Evolutionary conservation across 2,329 filamentous ascomycete species (phyloP).

Genomic region (Blastomyces parvus): DNA sequence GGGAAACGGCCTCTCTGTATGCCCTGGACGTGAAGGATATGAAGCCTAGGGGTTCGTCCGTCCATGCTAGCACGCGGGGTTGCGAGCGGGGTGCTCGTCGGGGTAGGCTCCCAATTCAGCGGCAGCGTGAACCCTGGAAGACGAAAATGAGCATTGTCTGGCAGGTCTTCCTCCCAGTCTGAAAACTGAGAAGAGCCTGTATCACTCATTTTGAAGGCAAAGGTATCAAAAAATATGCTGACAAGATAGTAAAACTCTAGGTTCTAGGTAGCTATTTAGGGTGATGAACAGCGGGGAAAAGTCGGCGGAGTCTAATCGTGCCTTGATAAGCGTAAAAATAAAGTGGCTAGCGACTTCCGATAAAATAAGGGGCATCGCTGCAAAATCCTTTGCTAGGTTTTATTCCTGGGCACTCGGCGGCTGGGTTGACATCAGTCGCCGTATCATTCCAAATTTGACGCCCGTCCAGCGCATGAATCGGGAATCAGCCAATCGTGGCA

Average conservation of each 20-base stretch:
- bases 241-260: neutral
- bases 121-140: conserved; percentile 9
- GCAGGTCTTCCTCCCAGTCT: conserved; percentile 5
- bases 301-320: neutral
- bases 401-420: neutral
- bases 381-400: neutral
- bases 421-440: neutral
- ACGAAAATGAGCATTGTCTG: conserved; percentile 2
- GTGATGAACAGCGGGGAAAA: neutral
- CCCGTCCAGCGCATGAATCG: neutral
- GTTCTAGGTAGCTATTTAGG: neutral
- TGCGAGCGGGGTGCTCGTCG: neutral
- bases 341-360: neutral
- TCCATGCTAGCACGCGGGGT: neutral
- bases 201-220: conserved; percentile 1
- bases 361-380: neutral
- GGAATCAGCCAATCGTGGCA: neutral
- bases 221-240: neutral
- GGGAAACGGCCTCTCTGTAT: conserved; percentile 4
- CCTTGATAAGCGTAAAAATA: neutral
- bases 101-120: conserved; percentile 3
- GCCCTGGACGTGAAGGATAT: conserved; percentile 4
- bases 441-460: neutral
- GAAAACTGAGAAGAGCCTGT: neutral
- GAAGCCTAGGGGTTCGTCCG: neutral